A percentile compares a stretch with the other conserved stretches of the same genome.
Conservation (phyloP, 176 grass and related monocot genomes). For the bread wheat (Triticum aestivum) region DNA sequence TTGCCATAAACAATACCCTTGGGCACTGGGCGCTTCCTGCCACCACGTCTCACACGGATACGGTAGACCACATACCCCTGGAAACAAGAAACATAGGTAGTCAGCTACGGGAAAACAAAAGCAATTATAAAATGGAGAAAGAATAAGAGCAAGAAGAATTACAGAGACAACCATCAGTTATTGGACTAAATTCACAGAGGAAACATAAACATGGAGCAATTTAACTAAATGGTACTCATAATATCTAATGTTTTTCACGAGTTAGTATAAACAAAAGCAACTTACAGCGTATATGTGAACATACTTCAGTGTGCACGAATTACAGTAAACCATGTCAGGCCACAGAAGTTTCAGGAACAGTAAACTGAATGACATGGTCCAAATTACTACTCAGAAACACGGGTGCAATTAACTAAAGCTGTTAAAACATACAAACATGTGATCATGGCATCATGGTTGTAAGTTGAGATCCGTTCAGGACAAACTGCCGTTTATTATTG, state of each 20-base stretch:
- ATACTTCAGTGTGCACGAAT: neutral
- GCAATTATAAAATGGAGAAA: neutral
- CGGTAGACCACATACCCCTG: conserved; percentile 69
- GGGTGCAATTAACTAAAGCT: neutral
- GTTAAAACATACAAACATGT: neutral
- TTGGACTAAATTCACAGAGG: no score
- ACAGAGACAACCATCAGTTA: no score
- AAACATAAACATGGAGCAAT: no score
- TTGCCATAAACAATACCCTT: conserved; percentile 92
- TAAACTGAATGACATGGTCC: neutral
- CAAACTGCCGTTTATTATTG: neutral
- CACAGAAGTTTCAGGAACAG: neutral
- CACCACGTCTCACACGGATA: conserved; percentile 61
- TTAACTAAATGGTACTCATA: no score
- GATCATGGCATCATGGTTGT: no score
- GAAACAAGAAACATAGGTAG: neutral
- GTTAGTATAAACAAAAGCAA: neutral
- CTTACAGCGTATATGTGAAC: neutral
- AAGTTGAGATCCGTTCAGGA: neutral
- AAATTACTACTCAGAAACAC: neutral
- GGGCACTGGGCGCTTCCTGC: conserved; percentile 85
- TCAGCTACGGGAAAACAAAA: neutral
- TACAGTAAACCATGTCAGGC: no score
- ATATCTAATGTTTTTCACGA: no score
- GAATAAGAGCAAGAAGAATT: neutral